These are phyloP conservation scores for Cadophora sp. DNA, from an alignment of 2,329 filamentous ascomycete genomes.

Conservation along the genomic window DNA sequence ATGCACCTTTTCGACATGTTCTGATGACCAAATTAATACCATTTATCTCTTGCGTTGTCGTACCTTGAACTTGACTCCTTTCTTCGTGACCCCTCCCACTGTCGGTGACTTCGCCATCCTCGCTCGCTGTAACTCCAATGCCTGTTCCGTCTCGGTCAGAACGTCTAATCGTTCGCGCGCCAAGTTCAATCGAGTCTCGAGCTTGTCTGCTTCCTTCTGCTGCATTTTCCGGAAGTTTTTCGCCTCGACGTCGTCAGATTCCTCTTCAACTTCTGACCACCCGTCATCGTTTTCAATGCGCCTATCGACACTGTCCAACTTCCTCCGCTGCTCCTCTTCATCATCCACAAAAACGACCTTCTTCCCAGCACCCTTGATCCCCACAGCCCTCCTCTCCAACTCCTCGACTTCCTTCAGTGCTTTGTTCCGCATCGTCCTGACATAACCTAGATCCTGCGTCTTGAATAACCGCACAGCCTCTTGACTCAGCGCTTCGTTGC, in stretches of 20 bases:
- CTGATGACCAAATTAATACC: conserved; percentile 37
- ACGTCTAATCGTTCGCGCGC: conserved; percentile 61
- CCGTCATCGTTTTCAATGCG: conserved; percentile 32
- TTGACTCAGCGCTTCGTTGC: conserved; percentile 60
- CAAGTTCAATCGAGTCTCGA: conserved; percentile 55
- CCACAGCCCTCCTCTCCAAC: conserved; percentile 60
- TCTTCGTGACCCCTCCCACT: conserved; percentile 63
- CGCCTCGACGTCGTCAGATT: conserved; percentile 39
- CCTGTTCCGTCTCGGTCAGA: conserved; percentile 61
- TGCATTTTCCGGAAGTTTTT: conserved; percentile 50
- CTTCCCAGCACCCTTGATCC: conserved; percentile 42
- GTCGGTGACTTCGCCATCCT: conserved; percentile 72
- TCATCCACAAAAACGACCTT: conserved; percentile 47
- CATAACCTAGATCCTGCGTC: conserved; percentile 71
- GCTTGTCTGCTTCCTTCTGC: conserved; percentile 54
- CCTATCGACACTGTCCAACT: conserved; percentile 32
- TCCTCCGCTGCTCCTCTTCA: conserved; percentile 38
- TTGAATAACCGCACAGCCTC: conserved; percentile 69
- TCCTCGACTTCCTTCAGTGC: conserved; percentile 61
- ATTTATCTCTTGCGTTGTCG: conserved; percentile 62
- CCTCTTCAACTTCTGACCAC: conserved; percentile 36
- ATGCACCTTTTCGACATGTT: conserved; percentile 40
- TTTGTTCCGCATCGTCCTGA: conserved; percentile 67
- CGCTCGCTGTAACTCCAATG: conserved; percentile 64
- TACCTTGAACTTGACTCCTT: conserved; percentile 67